A percentile compares a stretch with the other conserved stretches of the same genome.
Evolutionary conservation across 1,284 basidiomycete species (phyloP).

Genomic region (Rhodotorula sp.): DNA sequence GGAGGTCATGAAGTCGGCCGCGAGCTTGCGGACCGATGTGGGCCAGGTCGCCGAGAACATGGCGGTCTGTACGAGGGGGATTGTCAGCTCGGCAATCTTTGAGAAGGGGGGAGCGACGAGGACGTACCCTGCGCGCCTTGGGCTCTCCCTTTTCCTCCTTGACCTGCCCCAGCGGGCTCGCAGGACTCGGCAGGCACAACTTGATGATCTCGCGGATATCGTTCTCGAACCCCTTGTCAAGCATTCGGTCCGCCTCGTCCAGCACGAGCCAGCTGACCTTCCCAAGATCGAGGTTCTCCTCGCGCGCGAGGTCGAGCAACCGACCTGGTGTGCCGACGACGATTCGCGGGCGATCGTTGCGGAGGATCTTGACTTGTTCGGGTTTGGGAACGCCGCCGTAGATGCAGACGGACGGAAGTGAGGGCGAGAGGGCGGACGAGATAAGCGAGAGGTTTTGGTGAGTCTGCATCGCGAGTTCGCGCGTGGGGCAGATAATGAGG

Average conservation of each 20-base stretch:
- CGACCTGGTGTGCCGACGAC: conserved; percentile 94
- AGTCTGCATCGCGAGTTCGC: conserved; percentile 92
- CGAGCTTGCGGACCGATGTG: conserved; percentile 89
- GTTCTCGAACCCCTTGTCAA: conserved; percentile 98
- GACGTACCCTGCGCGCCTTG: conserved; percentile 24
- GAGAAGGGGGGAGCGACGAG: no score
- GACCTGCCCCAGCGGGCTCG: conserved; percentile 25
- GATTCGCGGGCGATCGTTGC: conserved; percentile 64
- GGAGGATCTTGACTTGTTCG: conserved; percentile 66
- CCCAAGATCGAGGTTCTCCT: conserved; percentile 76
- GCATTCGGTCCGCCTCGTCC: conserved; percentile 97
- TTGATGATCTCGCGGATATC: conserved; percentile 92
- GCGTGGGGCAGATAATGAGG: conserved; percentile 87
- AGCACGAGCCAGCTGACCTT: conserved; percentile 88
- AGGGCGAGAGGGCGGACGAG: conserved; percentile 64
- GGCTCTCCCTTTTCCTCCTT: conserved; percentile 53
- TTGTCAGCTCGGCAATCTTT: neutral
- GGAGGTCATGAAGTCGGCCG: conserved; percentile 76
- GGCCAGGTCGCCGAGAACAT: conserved; percentile 96
- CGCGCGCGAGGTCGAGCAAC: conserved; percentile 82
- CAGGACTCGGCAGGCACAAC: conserved; percentile 58
- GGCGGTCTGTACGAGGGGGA: conserved; percentile 45
- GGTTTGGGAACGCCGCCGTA: conserved; percentile 91
- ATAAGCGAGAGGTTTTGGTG: conserved; percentile 78
- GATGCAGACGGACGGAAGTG: conserved; percentile 76